These are phyloP conservation scores for Ustilago trichophora DNA, from an alignment of 1,284 basidiomycete genomes.

Conservation along the genomic window DNA sequence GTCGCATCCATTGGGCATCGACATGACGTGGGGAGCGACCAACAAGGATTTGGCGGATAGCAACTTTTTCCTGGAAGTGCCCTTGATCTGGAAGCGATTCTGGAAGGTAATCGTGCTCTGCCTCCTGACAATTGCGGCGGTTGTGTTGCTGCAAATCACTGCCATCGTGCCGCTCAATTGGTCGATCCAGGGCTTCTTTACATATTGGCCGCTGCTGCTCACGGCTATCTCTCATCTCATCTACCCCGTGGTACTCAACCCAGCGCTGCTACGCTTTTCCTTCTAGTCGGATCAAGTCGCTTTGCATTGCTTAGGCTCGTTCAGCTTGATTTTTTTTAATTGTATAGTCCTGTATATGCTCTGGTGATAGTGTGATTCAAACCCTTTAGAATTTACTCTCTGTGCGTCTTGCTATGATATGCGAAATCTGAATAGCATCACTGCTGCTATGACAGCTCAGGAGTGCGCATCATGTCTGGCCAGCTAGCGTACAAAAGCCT, in stretches of 20 bases:
- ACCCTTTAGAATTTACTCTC: no score
- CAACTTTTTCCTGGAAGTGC: slow-evolving; percentile 87
- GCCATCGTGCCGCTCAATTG: slow-evolving; percentile 72
- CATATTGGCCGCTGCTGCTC: slow-evolving; percentile 12
- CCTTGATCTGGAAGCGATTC: slow-evolving; percentile 71
- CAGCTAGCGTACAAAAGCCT: no score
- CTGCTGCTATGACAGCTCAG: no score
- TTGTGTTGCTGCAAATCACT: slow-evolving; percentile 72
- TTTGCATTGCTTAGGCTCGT: no score
- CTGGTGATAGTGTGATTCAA: no score
- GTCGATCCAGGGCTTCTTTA: slow-evolving; percentile 66
- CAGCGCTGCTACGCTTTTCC: neutral
- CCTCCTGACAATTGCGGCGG: slow-evolving; percentile 71
- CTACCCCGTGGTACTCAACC: slow-evolving; percentile 2
- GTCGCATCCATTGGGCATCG: neutral
- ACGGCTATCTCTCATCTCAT: slow-evolving; percentile 12
- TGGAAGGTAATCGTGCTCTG: slow-evolving; percentile 5
- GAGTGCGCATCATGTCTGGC: no score
- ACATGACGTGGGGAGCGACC: slow-evolving; percentile 70
- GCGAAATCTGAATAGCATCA: no score
- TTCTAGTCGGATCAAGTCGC: no score
- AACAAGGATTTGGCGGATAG: slow-evolving; percentile 54
- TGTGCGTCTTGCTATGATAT: no score
- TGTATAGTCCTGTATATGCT: no score
- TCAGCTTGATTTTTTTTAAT: no score